A percentile compares a stretch with the other conserved stretches of the same genome.
phyloP scores from a whole-genome alignment of 179 eudicot genomes.

The Vitellaria paradoxa region DNA sequence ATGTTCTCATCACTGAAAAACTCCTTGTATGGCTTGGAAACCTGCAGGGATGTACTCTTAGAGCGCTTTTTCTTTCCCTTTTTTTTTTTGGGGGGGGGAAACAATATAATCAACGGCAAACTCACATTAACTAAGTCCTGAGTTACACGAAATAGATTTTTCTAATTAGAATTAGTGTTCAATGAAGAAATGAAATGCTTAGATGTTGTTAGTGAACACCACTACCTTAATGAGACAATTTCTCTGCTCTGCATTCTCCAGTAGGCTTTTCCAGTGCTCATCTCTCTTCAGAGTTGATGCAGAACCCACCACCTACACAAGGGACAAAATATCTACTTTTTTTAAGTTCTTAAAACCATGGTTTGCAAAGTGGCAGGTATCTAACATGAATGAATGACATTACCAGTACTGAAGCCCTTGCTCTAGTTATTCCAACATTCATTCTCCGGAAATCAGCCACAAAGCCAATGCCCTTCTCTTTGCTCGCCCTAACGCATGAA shows the following conservation, averaged over 20 bases:
- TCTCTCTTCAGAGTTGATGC: constrained; percentile 78
- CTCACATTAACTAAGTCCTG: neutral
- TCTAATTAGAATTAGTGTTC: neutral
- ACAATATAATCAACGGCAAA: too few species aligned
- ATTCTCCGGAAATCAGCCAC: constrained; percentile 83
- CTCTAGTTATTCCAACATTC: constrained; percentile 99
- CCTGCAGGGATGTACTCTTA: constrained; percentile 31
- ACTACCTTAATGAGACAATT: constrained; percentile 65
- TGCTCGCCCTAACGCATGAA: constrained; percentile 89
- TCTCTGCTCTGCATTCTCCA: constrained; percentile 68
- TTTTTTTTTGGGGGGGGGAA: too few species aligned
- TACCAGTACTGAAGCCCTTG: constrained; percentile 89
- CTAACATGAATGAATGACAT: constrained; percentile 7
- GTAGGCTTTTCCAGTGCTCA: constrained; percentile 74
- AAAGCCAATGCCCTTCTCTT: constrained; percentile 73
- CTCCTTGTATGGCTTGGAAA: constrained; percentile 68
- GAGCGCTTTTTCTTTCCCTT: too few species aligned
- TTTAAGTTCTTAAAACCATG: neutral
- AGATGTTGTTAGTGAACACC: neutral
- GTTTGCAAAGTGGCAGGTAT: neutral
- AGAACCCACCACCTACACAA: constrained; percentile 77
- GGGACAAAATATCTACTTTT: neutral
- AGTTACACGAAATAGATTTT: neutral
- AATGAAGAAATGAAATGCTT: neutral
- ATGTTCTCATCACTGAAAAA: constrained; percentile 58